These are phyloP conservation scores for Solanum peruvianum DNA, from an alignment of 257 asterid genomes.

Conservation along the genomic window DNA sequence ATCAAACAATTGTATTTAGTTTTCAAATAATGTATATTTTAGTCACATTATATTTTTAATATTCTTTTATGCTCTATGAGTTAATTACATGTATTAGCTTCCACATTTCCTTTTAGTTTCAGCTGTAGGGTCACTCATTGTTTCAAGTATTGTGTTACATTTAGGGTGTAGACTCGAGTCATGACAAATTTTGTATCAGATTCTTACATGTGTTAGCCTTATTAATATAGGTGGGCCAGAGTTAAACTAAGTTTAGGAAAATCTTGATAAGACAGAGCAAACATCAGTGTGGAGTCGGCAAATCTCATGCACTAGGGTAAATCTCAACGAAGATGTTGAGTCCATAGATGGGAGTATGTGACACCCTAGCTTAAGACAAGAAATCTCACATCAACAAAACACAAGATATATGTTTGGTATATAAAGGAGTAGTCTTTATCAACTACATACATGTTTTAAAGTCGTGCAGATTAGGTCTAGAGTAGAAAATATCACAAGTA, in stretches of 20 bases:
- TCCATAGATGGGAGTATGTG: not conserved
- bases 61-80: not conserved
- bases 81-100: not conserved
- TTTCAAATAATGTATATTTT: not conserved
- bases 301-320: not conserved
- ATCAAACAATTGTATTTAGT: too few relatives aligned
- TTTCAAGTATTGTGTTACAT: not conserved
- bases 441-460: not conserved
- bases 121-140: not conserved
- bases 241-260: not conserved
- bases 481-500: too few relatives aligned
- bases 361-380: not conserved
- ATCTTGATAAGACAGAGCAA: not conserved
- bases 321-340: not conserved
- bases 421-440: not conserved
- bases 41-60: not conserved
- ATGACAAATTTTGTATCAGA: not conserved
- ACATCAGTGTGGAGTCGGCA: not conserved
- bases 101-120: not conserved
- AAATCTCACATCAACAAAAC: not conserved
- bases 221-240: not conserved
- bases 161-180: not conserved
- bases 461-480: too few relatives aligned
- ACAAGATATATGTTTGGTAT: not conserved
- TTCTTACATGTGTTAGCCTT: not conserved